These are phyloP conservation scores for Babesia divergens DNA, from an alignment of 169 alveolate genomes.

Conservation along the genomic window DNA sequence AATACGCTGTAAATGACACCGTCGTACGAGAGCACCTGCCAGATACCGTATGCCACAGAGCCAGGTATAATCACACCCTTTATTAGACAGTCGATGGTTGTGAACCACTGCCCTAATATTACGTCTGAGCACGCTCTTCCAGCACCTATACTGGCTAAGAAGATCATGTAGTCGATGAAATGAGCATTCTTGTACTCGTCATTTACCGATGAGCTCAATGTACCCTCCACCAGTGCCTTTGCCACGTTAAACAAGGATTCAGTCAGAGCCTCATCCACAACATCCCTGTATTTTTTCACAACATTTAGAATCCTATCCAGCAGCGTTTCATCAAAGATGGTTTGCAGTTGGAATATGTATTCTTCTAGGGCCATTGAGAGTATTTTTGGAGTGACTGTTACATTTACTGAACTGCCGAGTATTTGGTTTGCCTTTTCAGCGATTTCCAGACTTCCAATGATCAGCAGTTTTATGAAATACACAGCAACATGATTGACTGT, in stretches of 20 bases:
- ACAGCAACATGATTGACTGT: conserved; percentile 4
- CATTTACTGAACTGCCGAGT: conserved; percentile 15
- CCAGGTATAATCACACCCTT: conserved; percentile 40
- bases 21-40: conserved; percentile 27
- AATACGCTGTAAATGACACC: conserved; percentile 21
- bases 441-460: conserved; percentile 10
- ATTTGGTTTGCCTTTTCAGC: neutral
- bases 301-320: conserved; percentile 32
- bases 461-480: conserved; percentile 21
- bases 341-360: conserved; percentile 51
- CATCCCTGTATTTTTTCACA: neutral
- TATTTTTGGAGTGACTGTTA: conserved; percentile 8
- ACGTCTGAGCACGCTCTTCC: conserved; percentile 32
- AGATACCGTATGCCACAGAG: conserved; percentile 32
- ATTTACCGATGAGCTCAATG: conserved; percentile 12
- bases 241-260: conserved; percentile 38
- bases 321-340: conserved; percentile 33
- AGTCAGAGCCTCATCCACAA: conserved; percentile 14
- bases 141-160: conserved; percentile 30
- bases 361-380: conserved; percentile 47
- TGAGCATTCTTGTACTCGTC: conserved; percentile 42
- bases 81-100: neutral
- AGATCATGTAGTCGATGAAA: conserved; percentile 28
- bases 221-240: conserved; percentile 35
- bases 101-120: conserved; percentile 43